A percentile compares a stretch with the other conserved stretches of the same genome.
Conservation (phyloP, 1,139 yeast species). For the Torulaspora globosa region DNA sequence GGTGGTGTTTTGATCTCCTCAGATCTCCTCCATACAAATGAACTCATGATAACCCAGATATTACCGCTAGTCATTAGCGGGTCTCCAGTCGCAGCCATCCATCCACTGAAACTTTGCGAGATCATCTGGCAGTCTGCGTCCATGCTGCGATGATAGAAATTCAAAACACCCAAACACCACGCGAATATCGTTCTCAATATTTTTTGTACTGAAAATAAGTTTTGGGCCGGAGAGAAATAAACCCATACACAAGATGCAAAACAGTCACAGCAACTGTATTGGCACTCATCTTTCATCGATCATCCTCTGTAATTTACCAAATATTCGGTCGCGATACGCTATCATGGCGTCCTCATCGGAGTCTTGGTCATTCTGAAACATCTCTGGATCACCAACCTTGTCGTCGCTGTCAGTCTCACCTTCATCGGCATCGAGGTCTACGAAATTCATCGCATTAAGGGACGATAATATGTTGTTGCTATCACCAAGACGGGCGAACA, state of each 20-base stretch:
- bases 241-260: neutral
- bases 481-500: conserved; percentile 37
- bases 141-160: neutral
- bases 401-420: conserved; percentile 30
- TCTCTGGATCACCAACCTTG: conserved; percentile 15
- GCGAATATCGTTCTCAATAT: neutral
- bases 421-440: conserved; percentile 29
- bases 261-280: conserved; percentile 7
- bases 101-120: neutral
- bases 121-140: conserved; percentile 5
- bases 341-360: conserved; percentile 55
- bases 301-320: conserved; percentile 54
- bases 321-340: conserved; percentile 57
- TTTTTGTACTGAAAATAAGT: too few species aligned
- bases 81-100: neutral
- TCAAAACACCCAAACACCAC: conserved; percentile 10
- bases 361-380: conserved; percentile 25
- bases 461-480: conserved; percentile 31
- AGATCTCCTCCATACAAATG: neutral
- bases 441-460: conserved; percentile 22
- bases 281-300: conserved; percentile 22
- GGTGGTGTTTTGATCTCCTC: conserved; percentile 9
- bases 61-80: neutral
- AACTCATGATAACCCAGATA: neutral
- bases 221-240: neutral